phyloP scores from a whole-genome alignment of 2,329 filamentous ascomycete species.

The Nectriaceae sp. region DNA sequence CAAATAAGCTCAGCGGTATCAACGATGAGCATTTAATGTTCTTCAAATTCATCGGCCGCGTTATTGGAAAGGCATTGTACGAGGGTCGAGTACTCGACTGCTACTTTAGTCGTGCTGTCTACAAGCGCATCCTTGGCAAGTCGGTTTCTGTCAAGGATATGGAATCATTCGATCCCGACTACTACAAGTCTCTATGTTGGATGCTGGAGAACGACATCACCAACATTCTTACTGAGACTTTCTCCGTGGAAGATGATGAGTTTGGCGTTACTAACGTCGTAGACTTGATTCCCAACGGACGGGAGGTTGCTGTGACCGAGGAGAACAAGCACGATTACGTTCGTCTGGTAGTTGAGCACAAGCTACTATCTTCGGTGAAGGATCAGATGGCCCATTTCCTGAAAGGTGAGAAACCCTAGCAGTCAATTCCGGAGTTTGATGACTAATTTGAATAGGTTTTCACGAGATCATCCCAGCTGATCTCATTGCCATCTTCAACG shows the following conservation, averaged over 20 bases:
- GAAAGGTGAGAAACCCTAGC: constrained; percentile 73
- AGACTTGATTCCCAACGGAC: constrained; percentile 84
- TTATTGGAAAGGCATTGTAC: constrained; percentile 97
- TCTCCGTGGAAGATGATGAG: constrained; percentile 89
- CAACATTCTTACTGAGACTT: constrained; percentile 94
- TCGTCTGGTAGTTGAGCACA: constrained; percentile 90
- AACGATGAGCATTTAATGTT: constrained; percentile 96
- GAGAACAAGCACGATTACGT: constrained; percentile 99
- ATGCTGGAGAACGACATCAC: constrained; percentile 99
- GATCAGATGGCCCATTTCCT: constrained; percentile 94
- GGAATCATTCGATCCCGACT: constrained; percentile 97
- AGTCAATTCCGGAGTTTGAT: constrained; percentile 16
- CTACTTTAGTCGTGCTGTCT: constrained; percentile 97
- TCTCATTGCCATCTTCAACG: constrained; percentile 95
- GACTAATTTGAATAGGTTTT: constrained; percentile 63
- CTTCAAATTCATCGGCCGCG: constrained; percentile 98
- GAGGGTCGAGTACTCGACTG: constrained; percentile 95
- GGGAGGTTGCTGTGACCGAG: constrained; percentile 90
- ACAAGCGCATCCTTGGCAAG: constrained; percentile 95
- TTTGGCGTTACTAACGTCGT: constrained; percentile 89
- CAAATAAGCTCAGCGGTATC: constrained; percentile 89
- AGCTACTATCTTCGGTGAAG: constrained; percentile 86
- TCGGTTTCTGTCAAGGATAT: constrained; percentile 98
- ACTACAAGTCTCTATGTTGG: constrained; percentile 98
- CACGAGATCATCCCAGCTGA: constrained; percentile 97